These are phyloP conservation scores for Leucocoprinus sp. DNA, from an alignment of 768 basidiomycete species.

Conservation along the genomic window DNA sequence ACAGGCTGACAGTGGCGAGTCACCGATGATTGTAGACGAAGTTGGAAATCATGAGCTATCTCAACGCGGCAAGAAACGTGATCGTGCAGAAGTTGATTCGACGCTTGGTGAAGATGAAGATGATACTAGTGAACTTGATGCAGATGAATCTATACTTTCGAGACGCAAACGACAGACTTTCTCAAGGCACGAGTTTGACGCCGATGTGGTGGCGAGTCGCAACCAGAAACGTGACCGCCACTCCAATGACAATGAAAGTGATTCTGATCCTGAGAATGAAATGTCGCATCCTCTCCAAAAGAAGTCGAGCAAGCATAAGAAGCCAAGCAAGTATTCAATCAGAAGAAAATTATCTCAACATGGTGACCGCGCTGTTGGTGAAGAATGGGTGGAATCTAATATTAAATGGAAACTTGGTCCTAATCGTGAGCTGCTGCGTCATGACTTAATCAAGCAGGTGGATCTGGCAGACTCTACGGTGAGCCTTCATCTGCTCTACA, in stretches of 20 bases:
- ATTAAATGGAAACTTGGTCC: slow-evolving; percentile 63
- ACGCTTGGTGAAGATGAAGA: slow-evolving; percentile 59
- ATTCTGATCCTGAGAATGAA: slow-evolving; percentile 29
- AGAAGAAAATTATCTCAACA: slow-evolving; percentile 43
- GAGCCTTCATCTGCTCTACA: not conserved
- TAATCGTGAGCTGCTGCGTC: slow-evolving; percentile 62
- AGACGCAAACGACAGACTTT: slow-evolving; percentile 53
- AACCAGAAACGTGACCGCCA: slow-evolving; percentile 67
- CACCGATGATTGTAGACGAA: slow-evolving; percentile 43
- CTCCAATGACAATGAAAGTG: slow-evolving; percentile 40
- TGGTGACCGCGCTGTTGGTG: slow-evolving; percentile 54
- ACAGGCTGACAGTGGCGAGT: slow-evolving; percentile 26
- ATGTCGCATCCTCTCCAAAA: slow-evolving; percentile 16
- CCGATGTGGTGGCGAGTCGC: slow-evolving; percentile 26
- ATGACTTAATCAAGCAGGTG: slow-evolving; percentile 63
- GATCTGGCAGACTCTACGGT: slow-evolving; percentile 71
- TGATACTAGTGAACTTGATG: slow-evolving; percentile 28
- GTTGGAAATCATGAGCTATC: slow-evolving; percentile 31
- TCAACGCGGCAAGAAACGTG: slow-evolving; percentile 64
- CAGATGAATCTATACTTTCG: slow-evolving; percentile 32
- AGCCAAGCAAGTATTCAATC: slow-evolving; percentile 36
- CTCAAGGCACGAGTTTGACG: slow-evolving; percentile 44
- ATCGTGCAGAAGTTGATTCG: slow-evolving; percentile 65
- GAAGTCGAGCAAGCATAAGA: slow-evolving; percentile 50
- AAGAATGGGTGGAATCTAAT: slow-evolving; percentile 70